Percentiles rank a stretch among this genome's conserved stretches.
phyloP scores from a whole-genome alignment of 1,284 basidiomycete genomes.

The Lentinus polychrous region DNA sequence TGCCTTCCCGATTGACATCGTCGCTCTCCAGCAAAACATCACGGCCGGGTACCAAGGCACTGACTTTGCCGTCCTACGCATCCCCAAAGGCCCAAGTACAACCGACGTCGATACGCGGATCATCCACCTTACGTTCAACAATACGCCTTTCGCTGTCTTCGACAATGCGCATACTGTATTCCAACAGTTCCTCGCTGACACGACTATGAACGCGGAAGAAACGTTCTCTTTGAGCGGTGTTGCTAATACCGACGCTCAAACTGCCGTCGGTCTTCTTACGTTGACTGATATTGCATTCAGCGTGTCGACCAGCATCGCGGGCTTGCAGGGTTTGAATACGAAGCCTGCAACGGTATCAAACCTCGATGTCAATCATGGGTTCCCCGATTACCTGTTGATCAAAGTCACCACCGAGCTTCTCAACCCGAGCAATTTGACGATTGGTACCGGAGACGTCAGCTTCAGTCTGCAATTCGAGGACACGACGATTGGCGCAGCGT shows the following conservation, averaged over 20 bases:
- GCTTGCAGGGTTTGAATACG: slow-evolving; percentile 62
- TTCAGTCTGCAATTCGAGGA: slow-evolving; percentile 55
- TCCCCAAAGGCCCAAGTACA: slow-evolving; percentile 52
- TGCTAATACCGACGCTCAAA: slow-evolving; percentile 56
- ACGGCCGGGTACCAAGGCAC: slow-evolving; percentile 47
- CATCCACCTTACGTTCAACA: slow-evolving; percentile 55
- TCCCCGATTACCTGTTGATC: slow-evolving; percentile 63
- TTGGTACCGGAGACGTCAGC: slow-evolving; percentile 61
- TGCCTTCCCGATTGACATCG: slow-evolving; percentile 64
- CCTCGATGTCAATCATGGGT: slow-evolving; percentile 69
- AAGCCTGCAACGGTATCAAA: slow-evolving; percentile 52
- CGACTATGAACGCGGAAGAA: slow-evolving; percentile 45
- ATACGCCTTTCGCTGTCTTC: slow-evolving; percentile 57
- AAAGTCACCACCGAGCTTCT: slow-evolving; percentile 52
- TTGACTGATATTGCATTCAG: slow-evolving; percentile 57
- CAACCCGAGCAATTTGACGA: slow-evolving; percentile 70
- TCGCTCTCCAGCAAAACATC: slow-evolving; percentile 55
- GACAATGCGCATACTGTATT: slow-evolving; percentile 48
- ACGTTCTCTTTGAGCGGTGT: slow-evolving; percentile 52
- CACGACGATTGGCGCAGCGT: slow-evolving; percentile 53
- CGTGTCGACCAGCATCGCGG: slow-evolving; percentile 55
- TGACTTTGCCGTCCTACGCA: slow-evolving; percentile 54
- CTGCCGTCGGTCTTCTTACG: slow-evolving; percentile 66
- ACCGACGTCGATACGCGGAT: slow-evolving; percentile 62
- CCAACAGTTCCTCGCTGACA: slow-evolving; percentile 61